Base-by-base conservation (phyloP, 176 grass and related monocot genomes). In the Avena insularis region DNA sequence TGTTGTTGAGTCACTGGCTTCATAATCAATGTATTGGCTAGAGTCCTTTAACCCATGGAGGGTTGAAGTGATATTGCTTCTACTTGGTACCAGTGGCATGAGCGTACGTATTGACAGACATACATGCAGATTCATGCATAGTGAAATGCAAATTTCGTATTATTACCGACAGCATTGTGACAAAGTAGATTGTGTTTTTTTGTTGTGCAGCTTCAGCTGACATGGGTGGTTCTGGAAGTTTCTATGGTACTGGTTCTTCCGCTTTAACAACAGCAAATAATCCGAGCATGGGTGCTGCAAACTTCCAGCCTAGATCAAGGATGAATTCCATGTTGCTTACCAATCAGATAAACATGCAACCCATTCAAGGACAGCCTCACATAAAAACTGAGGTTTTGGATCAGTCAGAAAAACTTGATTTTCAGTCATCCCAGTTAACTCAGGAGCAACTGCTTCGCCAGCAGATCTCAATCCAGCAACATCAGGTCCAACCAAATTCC, bases 311-410 rank as follows among this genome's bases (percentile, higher is more conserved):
- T 85, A 94, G 92, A 83, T 92, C 92, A 83, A 94, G 88, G 87
- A 85, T 89, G 81, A 92, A 92, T 55, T 56, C 84, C 71, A 86
- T 90, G 71, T 80, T 99, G 78, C 78, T 88, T 51, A 80, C 27
- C 60, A 92, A 91, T 88, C 92, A 93, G 61, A 68, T 92, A 90
- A 85, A 88, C 87, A 92, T 96, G 45, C 94, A 98, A 71, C 64
- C 97, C 29, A 90, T 90, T 56, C 97, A 94, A 86, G 48, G 36
- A 10, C 94, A 94, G 81, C 86, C 92, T 16, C 88, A 85, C 82
- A 78, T 94, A 81, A 97, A 92, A 92, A 74, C 85, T 79, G 93
- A 97, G 87, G 84, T 88, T 84, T 91, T 97, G 71, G 92, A 93
- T 90, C 94, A 96, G 61, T 66, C 87, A 70, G 90, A 93, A 61